Evolutionary conservation across 2,329 filamentous ascomycete species (phyloP).

Genomic region (Alternaria postmessia): DNA sequence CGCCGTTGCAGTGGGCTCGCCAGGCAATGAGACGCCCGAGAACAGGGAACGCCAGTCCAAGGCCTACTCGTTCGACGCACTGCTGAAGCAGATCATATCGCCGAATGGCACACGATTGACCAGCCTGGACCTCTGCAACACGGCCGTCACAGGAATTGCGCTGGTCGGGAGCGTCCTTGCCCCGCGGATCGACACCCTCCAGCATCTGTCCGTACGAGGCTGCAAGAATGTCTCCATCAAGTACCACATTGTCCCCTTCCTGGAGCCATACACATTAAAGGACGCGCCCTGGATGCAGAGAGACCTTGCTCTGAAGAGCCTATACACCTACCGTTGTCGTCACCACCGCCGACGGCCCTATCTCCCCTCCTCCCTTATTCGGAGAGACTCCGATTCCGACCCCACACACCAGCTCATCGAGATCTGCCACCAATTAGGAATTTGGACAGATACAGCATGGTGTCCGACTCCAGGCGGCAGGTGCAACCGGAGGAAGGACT

Average conservation of each 20-base stretch:
- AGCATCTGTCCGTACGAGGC: slow-evolving; percentile 67
- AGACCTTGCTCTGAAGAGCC: slow-evolving; percentile 64
- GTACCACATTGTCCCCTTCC: slow-evolving; percentile 69
- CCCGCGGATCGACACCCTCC: slow-evolving; percentile 62
- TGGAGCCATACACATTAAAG: slow-evolving; percentile 53
- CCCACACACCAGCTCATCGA: slow-evolving; percentile 68
- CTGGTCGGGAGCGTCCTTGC: slow-evolving; percentile 64
- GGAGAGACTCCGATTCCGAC: slow-evolving; percentile 67
- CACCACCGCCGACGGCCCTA: slow-evolving; percentile 68
- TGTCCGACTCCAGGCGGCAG: slow-evolving; percentile 66
- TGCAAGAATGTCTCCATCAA: slow-evolving; percentile 72
- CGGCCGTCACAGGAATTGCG: slow-evolving; percentile 65
- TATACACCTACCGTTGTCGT: slow-evolving; percentile 69
- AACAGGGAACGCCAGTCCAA: slow-evolving; percentile 60
- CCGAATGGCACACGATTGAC: slow-evolving; percentile 65
- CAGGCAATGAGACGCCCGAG: slow-evolving; percentile 53
- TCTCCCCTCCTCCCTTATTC: slow-evolving; percentile 62
- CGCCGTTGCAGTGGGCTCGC: slow-evolving; percentile 46
- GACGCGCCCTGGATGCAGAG: slow-evolving; percentile 54
- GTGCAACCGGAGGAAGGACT: slow-evolving; percentile 64
- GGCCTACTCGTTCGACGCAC: slow-evolving; percentile 65
- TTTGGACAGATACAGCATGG: slow-evolving; percentile 70
- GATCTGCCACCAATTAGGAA: slow-evolving; percentile 65
- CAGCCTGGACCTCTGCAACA: slow-evolving; percentile 68
- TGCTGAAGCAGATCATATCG: slow-evolving; percentile 64